phyloP scores from a whole-genome alignment of 352 stramenopile genomes.

The Phytophthora meadii region DNA sequence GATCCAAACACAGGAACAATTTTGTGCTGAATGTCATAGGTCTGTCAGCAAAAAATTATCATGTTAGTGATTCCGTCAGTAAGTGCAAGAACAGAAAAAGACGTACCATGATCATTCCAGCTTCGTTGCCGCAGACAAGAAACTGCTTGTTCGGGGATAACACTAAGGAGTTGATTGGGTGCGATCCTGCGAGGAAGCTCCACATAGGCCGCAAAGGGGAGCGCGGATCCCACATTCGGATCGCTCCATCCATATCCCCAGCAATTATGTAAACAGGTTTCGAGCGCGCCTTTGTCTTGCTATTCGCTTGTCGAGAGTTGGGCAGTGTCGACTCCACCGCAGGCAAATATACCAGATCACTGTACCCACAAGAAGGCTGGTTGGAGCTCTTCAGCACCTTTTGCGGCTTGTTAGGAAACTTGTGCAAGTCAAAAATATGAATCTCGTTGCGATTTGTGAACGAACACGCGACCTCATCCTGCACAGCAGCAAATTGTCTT shows the following conservation, averaged over 20 bases:
- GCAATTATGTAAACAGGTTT: constrained; percentile 49
- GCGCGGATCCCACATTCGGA: constrained; percentile 77
- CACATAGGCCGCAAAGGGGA: constrained; percentile 58
- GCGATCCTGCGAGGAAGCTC: constrained; percentile 56
- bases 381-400: constrained; percentile 69
- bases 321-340: neutral
- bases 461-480: constrained; percentile 81
- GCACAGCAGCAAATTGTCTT: neutral
- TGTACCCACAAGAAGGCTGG: constrained; percentile 79
- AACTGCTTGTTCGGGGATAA: constrained; percentile 55
- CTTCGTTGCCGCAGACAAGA: constrained; percentile 68
- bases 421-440: constrained; percentile 74
- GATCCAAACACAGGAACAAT: constrained; percentile 72
- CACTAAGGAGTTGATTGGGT: constrained; percentile 57
- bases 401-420: constrained; percentile 70
- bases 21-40: constrained; percentile 70
- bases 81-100: neutral
- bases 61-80: neutral
- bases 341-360: constrained; percentile 71
- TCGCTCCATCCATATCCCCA: constrained; percentile 64
- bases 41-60: constrained; percentile 35
- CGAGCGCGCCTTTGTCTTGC: constrained; percentile 18
- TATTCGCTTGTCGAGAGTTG: neutral
- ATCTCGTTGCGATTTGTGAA: constrained; percentile 83
- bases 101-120: constrained; percentile 61